phyloP scores from a whole-genome alignment of 164 flowering plant genomes.

The Tetrastigma voinierianum region DNA sequence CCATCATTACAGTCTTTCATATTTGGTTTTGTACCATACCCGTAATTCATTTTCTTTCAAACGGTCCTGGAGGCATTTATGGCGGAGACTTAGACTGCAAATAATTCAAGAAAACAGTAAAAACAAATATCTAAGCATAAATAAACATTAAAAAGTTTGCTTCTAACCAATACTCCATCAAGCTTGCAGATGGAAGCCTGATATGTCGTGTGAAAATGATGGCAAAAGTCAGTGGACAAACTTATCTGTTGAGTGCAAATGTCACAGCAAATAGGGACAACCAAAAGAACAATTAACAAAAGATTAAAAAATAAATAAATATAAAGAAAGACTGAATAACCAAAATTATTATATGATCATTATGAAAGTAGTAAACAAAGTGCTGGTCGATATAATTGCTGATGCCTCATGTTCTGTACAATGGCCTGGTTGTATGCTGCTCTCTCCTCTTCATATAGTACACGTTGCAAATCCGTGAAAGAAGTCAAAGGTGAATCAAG shows the following conservation, averaged over 20 bases:
- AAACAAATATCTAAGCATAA: slow-evolving; percentile 4
- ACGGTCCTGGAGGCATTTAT: slow-evolving; percentile 74
- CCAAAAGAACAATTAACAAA: neutral
- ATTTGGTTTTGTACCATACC: slow-evolving; percentile 43
- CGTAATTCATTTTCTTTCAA: slow-evolving; percentile 79
- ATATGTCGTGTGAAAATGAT: slow-evolving; percentile 92
- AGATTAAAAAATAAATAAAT: too few relatives aligned
- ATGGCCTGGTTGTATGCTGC: slow-evolving; percentile 89
- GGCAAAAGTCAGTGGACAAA: slow-evolving; percentile 86
- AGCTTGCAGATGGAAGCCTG: slow-evolving; percentile 95
- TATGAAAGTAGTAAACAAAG: neutral
- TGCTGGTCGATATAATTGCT: neutral
- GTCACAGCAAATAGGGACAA: slow-evolving; percentile 4
- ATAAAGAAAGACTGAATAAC: neutral
- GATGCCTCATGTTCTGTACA: slow-evolving; percentile 63
- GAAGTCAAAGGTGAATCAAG: slow-evolving; percentile 75
- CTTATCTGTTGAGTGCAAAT: slow-evolving; percentile 56
- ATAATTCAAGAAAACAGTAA: slow-evolving; percentile 4
- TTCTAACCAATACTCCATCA: slow-evolving; percentile 93
- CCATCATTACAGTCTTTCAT: neutral
- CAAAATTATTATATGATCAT: slow-evolving; percentile 2
- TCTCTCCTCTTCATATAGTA: slow-evolving; percentile 80
- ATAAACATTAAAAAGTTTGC: slow-evolving; percentile 9
- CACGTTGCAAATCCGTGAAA: slow-evolving; percentile 75
- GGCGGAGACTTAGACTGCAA: slow-evolving; percentile 93